phyloP scores from a whole-genome alignment of 225 moss, liverwort and hornwort genomes.

The Rhytidiadelphus loreus region DNA sequence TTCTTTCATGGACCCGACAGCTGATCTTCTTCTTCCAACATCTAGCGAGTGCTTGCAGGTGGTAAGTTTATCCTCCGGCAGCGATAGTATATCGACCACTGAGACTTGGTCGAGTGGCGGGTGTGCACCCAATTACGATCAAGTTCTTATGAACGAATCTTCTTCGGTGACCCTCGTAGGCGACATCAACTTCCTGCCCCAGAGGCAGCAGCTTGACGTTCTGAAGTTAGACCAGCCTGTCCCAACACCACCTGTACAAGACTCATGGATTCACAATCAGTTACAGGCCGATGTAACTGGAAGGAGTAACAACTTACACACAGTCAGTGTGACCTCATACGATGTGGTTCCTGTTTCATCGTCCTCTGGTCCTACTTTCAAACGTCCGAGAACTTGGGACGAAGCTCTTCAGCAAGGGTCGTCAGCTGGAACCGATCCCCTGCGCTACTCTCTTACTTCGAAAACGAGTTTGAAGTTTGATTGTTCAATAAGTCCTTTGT shows the following conservation, averaged over 20 bases:
- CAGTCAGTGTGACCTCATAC: conserved; percentile 3
- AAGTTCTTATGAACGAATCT: conserved; percentile 29
- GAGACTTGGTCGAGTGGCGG: conserved; percentile 49
- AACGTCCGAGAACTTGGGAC: conserved; percentile 43
- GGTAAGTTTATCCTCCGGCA: conserved; percentile 56
- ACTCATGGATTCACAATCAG: conserved; percentile 26
- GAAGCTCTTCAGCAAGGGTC: conserved; percentile 41
- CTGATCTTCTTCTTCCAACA: conserved; percentile 27
- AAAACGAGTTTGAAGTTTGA: conserved; percentile 24
- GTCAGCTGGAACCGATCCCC: neutral
- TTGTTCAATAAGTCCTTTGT: neutral
- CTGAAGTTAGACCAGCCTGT: conserved; percentile 18
- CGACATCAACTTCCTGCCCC: conserved; percentile 24
- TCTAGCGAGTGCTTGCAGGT: conserved; percentile 67
- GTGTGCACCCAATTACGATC: conserved; percentile 24
- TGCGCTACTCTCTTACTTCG: conserved; percentile 13
- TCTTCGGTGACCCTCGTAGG: conserved; percentile 40
- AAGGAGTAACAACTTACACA: neutral
- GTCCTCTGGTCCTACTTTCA: conserved; percentile 16
- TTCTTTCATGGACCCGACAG: conserved; percentile 20
- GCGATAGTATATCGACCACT: conserved; percentile 42
- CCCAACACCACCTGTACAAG: neutral
- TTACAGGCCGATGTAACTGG: neutral
- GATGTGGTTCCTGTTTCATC: conserved; percentile 20
- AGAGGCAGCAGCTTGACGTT: conserved; percentile 13